A percentile compares a stretch with the other conserved stretches of the same genome.
Evolutionary conservation across 2,329 filamentous ascomycete genomes (phyloP).

Genomic region (Tolypocladium sp.): DNA sequence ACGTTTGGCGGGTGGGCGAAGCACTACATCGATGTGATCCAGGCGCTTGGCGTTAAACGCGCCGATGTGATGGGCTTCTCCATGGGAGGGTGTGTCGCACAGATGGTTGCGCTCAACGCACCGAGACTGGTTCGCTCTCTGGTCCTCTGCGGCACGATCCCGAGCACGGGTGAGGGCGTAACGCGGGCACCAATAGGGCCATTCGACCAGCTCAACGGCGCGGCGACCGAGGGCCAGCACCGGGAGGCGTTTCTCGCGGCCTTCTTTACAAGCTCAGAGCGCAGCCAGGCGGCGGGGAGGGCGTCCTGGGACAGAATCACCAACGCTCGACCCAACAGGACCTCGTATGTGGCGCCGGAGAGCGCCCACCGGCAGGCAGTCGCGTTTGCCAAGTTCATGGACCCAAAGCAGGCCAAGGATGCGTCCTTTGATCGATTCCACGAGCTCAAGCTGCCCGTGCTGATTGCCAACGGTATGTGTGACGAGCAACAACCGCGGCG

Average conservation of each 20-base stretch:
- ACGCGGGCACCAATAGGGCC: slow-evolving; percentile 17
- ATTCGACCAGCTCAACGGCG: slow-evolving; percentile 22
- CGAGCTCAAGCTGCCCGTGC: slow-evolving; percentile 23
- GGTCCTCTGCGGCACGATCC: slow-evolving; percentile 34
- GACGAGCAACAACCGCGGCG: not conserved
- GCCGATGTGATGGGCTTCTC: slow-evolving; percentile 40
- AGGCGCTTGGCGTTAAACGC: slow-evolving; percentile 25
- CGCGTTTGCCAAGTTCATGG: slow-evolving; percentile 26
- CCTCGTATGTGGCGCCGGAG: slow-evolving; percentile 14
- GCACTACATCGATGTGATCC: slow-evolving; percentile 24
- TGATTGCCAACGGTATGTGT: slow-evolving; percentile 28
- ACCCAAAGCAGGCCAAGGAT: slow-evolving; percentile 19
- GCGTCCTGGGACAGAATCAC: slow-evolving; percentile 25
- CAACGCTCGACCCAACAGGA: slow-evolving; percentile 14
- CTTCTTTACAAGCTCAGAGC: slow-evolving; percentile 23
- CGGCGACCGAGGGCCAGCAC: slow-evolving; percentile 21
- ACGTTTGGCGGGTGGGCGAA: slow-evolving; percentile 19
- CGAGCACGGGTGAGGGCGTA: slow-evolving; percentile 26
- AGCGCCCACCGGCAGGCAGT: slow-evolving; percentile 19
- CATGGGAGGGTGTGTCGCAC: slow-evolving; percentile 37
- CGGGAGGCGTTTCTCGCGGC: slow-evolving; percentile 20
- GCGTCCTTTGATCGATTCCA: slow-evolving; percentile 23
- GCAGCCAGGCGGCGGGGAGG: slow-evolving; percentile 20
- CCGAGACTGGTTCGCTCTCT: slow-evolving; percentile 27
- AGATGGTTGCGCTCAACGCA: slow-evolving; percentile 31